phyloP scores from a whole-genome alignment of 768 basidiomycete species.

The Chalciporus sphaerocephalus region DNA sequence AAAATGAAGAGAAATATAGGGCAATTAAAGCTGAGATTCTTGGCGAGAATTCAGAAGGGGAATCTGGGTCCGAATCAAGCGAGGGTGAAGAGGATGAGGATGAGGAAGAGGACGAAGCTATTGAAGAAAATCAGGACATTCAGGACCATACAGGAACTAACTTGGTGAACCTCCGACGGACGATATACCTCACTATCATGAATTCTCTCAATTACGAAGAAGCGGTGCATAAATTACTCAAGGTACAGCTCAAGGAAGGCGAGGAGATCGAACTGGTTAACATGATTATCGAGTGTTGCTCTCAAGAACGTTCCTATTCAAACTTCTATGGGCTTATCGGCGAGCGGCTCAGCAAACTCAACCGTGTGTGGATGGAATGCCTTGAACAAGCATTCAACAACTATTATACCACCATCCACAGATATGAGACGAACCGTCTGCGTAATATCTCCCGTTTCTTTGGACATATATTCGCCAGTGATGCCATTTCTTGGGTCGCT shows the following conservation, averaged over 20 bases:
- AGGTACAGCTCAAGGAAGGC: slow-evolving; percentile 86
- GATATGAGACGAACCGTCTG: slow-evolving; percentile 96
- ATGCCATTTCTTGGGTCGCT: slow-evolving; percentile 86
- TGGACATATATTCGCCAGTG: slow-evolving; percentile 82
- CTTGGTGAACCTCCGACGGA: slow-evolving; percentile 87
- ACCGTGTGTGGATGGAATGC: slow-evolving; percentile 88
- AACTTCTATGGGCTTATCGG: slow-evolving; percentile 96
- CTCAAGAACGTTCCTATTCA: slow-evolving; percentile 96
- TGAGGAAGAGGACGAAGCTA: slow-evolving; percentile 59
- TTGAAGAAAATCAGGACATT: slow-evolving; percentile 81
- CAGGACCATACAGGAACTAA: slow-evolving; percentile 95
- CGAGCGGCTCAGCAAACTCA: slow-evolving; percentile 94
- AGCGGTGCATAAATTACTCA: slow-evolving; percentile 96
- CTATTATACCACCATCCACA: slow-evolving; percentile 96
- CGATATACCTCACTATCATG: slow-evolving; percentile 98
- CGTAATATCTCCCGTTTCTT: slow-evolving; percentile 98
- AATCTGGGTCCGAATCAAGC: slow-evolving; percentile 60
- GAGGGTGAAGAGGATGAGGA: slow-evolving; percentile 65
- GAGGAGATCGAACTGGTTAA: slow-evolving; percentile 97
- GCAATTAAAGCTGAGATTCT: slow-evolving; percentile 90
- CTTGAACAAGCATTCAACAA: slow-evolving; percentile 83
- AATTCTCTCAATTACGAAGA: slow-evolving; percentile 97
- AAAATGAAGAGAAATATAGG: slow-evolving; percentile 93
- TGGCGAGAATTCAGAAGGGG: slow-evolving; percentile 78
- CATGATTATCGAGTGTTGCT: slow-evolving; percentile 99